Conservation (phyloP, 1,284 basidiomycete species). For the Malassezia arunalokei region DNA sequence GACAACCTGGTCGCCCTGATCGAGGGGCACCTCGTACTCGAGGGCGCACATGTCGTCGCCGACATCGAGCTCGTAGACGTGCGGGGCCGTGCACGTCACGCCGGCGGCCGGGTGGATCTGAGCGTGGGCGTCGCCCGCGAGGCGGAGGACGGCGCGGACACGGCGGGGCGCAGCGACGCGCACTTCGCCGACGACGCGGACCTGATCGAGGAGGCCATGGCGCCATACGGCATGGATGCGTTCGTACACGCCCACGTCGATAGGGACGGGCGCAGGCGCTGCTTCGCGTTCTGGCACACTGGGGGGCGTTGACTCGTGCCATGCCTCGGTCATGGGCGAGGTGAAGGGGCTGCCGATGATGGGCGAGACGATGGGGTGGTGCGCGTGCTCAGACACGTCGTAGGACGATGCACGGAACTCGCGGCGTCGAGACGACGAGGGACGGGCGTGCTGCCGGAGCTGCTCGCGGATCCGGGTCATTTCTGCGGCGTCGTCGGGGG, state of each 20-base stretch:
- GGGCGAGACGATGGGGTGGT: background rate
- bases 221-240: slow-evolving; percentile 50
- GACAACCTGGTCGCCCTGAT: slow-evolving; percentile 42
- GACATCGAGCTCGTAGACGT: slow-evolving; percentile 50
- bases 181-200: slow-evolving; percentile 49
- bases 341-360: background rate
- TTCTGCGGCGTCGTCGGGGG: background rate
- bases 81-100: slow-evolving; percentile 45
- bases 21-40: slow-evolving; percentile 51
- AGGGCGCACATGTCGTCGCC: slow-evolving; percentile 43
- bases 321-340: background rate
- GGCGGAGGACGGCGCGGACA: slow-evolving; percentile 46
- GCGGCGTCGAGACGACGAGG: background rate
- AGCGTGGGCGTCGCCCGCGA: slow-evolving; percentile 51
- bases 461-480: background rate
- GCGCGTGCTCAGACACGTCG: background rate
- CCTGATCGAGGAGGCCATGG: slow-evolving; percentile 45
- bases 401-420: background rate
- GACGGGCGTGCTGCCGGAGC: background rate
- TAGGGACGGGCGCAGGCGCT: slow-evolving; percentile 1
- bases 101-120: slow-evolving; percentile 50
- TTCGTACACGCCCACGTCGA: slow-evolving; percentile 48
- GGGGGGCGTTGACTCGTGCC: background rate
- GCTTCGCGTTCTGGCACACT: background rate
- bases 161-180: slow-evolving; percentile 24